Evolutionary conservation across 2,329 filamentous ascomycete genomes (phyloP).

Genomic region (Paraphoma sp.): DNA sequence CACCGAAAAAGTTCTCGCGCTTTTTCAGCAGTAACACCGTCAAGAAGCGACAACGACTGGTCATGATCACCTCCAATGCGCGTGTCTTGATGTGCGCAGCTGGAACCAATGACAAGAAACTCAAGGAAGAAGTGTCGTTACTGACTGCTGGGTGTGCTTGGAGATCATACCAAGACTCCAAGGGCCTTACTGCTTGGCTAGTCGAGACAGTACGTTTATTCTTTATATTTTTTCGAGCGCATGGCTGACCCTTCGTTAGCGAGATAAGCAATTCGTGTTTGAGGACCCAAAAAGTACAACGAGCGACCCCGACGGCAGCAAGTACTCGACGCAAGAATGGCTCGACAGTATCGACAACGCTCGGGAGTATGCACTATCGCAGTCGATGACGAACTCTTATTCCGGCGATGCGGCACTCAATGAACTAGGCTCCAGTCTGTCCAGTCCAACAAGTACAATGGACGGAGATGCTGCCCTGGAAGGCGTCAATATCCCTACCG

Average conservation of each 20-base stretch:
- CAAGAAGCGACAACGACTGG: conserved; percentile 90
- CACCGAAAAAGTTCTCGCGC: conserved; percentile 82
- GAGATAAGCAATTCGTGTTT: conserved; percentile 89
- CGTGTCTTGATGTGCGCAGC: conserved; percentile 89
- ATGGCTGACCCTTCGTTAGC: conserved; percentile 57
- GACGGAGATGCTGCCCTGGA: conserved; percentile 59
- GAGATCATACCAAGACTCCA: conserved; percentile 82
- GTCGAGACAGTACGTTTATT: conserved; percentile 82
- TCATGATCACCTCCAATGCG: conserved; percentile 92
- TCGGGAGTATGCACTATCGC: conserved; percentile 80
- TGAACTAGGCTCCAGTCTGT: conserved; percentile 63
- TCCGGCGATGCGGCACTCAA: conserved; percentile 59
- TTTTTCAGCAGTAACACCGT: conserved; percentile 92
- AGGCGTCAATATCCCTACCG: conserved; percentile 59
- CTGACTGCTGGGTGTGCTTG: conserved; percentile 77
- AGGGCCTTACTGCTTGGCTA: conserved; percentile 86
- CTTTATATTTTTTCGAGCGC: not conserved
- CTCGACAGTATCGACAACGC: conserved; percentile 86
- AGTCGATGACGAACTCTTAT: conserved; percentile 71
- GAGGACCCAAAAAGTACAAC: conserved; percentile 84
- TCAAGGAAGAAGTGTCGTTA: conserved; percentile 90
- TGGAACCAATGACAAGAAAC: conserved; percentile 93
- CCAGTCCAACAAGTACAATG: conserved; percentile 78
- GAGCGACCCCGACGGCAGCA: conserved; percentile 67
- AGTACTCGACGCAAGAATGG: conserved; percentile 85